phyloP scores from a whole-genome alignment of 371 early-diverging fungal species.

The Saksenaea oblongispora region DNA sequence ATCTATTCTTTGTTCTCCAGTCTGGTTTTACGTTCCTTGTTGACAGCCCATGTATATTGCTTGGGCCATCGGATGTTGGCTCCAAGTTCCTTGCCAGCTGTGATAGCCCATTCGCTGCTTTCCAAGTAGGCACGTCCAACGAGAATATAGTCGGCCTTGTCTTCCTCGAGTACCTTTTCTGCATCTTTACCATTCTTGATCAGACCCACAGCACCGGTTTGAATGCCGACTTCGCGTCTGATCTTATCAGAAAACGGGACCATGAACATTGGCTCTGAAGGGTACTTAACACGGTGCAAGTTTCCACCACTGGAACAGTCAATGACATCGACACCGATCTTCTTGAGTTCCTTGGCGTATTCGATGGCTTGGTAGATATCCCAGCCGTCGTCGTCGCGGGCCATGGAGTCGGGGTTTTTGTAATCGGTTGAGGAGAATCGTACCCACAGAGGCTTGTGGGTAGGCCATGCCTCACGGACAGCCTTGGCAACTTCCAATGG shows the following conservation, averaged over 20 bases:
- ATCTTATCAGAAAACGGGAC: constrained; percentile 67
- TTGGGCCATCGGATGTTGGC: too few species aligned
- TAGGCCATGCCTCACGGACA: too few species aligned
- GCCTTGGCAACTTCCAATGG: constrained; percentile 59
- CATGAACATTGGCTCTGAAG: constrained; percentile 47
- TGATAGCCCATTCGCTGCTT: constrained; percentile 43
- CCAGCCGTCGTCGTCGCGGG: constrained; percentile 62
- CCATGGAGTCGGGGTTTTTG: constrained; percentile 71
- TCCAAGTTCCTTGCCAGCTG: constrained; percentile 61
- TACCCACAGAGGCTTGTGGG: too few species aligned
- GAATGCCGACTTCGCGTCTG: constrained; percentile 50
- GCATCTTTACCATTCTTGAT: constrained; percentile 63
- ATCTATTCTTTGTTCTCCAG: too few species aligned
- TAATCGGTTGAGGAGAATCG: too few species aligned
- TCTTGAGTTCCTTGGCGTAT: constrained; percentile 54
- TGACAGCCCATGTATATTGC: too few species aligned
- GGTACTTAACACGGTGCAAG: constrained; percentile 27
- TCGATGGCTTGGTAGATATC: constrained; percentile 64
- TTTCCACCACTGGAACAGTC: constrained; percentile 81
- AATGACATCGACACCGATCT: too few species aligned
- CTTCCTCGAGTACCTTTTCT: constrained; percentile 57
- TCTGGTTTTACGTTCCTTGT: too few species aligned
- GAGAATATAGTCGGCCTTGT: constrained; percentile 67
- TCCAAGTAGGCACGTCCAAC: constrained; percentile 68
- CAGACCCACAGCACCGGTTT: constrained; percentile 66